Percentiles rank a stretch among this genome's conserved stretches.
Conservation (phyloP, 768 basidiomycete genomes). For the Lepiota subincarnata region DNA sequence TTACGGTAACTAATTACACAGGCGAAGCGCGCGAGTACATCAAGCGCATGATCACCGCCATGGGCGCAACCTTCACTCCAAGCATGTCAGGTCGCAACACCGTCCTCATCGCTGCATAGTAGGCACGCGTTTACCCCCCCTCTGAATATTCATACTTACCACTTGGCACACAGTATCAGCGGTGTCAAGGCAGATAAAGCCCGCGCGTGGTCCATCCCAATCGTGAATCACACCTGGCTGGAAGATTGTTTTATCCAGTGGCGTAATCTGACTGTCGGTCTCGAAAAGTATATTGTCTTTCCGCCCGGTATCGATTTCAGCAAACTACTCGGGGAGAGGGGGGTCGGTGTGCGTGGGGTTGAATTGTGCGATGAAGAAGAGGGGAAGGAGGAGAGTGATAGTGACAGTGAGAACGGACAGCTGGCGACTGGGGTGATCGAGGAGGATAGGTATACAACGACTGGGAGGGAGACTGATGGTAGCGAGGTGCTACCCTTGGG, state of each 20-base stretch:
- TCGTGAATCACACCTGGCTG: slow-evolving; percentile 89
- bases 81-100: slow-evolving; percentile 78
- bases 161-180: slow-evolving; percentile 25
- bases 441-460: too few species aligned
- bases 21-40: slow-evolving; percentile 86
- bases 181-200: slow-evolving; percentile 72
- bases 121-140: slow-evolving; percentile 23
- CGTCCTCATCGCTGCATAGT: slow-evolving; percentile 83
- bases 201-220: slow-evolving; percentile 73
- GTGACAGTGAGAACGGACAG: background rate
- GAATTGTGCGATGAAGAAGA: slow-evolving; percentile 22
- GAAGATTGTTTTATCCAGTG: slow-evolving; percentile 87
- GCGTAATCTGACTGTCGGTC: slow-evolving; percentile 60
- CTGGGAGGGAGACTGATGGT: background rate
- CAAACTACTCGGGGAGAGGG: slow-evolving; percentile 36
- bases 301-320: slow-evolving; percentile 67
- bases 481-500: background rate
- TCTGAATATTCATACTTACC: background rate
- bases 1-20: slow-evolving; percentile 87
- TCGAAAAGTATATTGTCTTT: slow-evolving; percentile 66
- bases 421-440: too few species aligned
- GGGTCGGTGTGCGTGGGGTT: slow-evolving; percentile 29
- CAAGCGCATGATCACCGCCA: slow-evolving; percentile 69
- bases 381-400: slow-evolving; percentile 16
- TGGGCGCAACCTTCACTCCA: slow-evolving; percentile 81